A percentile compares a stretch with the other conserved stretches of the same genome.
These are phyloP conservation scores for Beauveria sp. DNA, from an alignment of 2,329 filamentous ascomycete genomes.

Conservation along the genomic window DNA sequence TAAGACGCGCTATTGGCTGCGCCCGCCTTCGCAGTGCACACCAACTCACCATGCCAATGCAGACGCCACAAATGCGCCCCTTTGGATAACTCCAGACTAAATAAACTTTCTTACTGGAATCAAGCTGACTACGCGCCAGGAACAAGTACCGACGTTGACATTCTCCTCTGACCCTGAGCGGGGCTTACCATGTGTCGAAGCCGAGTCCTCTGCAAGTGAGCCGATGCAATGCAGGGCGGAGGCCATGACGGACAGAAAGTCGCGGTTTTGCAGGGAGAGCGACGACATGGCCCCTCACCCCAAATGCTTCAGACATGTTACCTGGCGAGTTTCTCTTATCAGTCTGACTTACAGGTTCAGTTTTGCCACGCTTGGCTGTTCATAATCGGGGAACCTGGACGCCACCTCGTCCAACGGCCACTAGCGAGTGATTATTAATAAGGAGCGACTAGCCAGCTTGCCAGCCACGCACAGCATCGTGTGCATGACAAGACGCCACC, in stretches of 20 bases:
- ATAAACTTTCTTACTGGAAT: neutral
- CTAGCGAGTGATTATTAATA: neutral
- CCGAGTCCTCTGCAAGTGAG: neutral
- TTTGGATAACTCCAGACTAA: neutral
- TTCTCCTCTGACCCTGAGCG: neutral
- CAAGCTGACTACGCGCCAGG: neutral
- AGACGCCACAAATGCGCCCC: neutral
- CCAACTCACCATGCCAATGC: neutral
- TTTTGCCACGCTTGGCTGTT: neutral
- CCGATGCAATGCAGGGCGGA: neutral
- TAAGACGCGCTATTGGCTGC: neutral
- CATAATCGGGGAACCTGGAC: neutral
- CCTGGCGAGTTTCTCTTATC: neutral
- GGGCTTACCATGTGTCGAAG: neutral
- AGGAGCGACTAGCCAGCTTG: neutral
- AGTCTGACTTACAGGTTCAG: neutral
- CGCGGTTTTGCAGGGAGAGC: neutral
- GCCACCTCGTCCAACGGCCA: neutral
- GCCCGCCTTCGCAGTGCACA: neutral
- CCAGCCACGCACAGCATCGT: neutral
- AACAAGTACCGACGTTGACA: conserved; percentile 2
- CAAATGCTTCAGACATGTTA: neutral
- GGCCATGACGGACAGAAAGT: neutral
- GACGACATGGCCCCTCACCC: neutral
- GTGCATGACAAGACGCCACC: conserved; percentile 6